These are phyloP conservation scores for Phalaenopsis hybrid DNA, from an alignment of 116 monocot species.

Conservation along the genomic window DNA sequence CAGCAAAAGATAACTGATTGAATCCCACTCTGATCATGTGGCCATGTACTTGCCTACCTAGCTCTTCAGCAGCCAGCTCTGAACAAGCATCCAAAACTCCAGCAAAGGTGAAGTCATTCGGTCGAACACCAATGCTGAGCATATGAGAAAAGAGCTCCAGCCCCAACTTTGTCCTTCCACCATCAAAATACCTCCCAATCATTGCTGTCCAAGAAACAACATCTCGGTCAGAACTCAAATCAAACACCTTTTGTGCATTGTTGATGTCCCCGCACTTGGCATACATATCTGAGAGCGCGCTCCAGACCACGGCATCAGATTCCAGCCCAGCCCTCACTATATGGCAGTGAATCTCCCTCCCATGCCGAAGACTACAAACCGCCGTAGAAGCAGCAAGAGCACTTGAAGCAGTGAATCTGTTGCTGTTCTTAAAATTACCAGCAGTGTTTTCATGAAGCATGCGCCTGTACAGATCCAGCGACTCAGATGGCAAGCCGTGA, in stretches of 20 bases:
- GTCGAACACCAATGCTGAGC: constrained; percentile 34
- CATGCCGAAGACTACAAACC: constrained; percentile 23
- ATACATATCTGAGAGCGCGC: constrained; percentile 72
- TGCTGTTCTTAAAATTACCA: constrained; percentile 3
- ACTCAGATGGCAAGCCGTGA: constrained; percentile 31
- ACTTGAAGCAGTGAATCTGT: constrained; percentile 56
- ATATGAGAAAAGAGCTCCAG: constrained; percentile 50
- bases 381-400: constrained; percentile 49
- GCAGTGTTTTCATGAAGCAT: constrained; percentile 23
- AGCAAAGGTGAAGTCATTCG: constrained; percentile 79
- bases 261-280: constrained; percentile 60
- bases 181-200: constrained; percentile 73
- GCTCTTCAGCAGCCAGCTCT: constrained; percentile 29
- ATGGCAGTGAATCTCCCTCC: constrained; percentile 82
- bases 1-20: constrained; percentile 39
- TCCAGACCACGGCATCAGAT: constrained; percentile 56
- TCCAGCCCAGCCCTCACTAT: constrained; percentile 39
- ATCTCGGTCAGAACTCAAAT: constrained; percentile 40
- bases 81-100: constrained; percentile 54
- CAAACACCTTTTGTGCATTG: constrained; percentile 56
- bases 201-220: constrained; percentile 83
- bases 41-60: constrained; percentile 64
- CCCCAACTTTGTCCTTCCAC: constrained; percentile 35
- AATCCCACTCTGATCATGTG: constrained; percentile 45
- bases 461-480: constrained; percentile 42